Conservation (phyloP, 2,329 filamentous ascomycete genomes). For the Nannizziopsis arthrosporioides region DNA sequence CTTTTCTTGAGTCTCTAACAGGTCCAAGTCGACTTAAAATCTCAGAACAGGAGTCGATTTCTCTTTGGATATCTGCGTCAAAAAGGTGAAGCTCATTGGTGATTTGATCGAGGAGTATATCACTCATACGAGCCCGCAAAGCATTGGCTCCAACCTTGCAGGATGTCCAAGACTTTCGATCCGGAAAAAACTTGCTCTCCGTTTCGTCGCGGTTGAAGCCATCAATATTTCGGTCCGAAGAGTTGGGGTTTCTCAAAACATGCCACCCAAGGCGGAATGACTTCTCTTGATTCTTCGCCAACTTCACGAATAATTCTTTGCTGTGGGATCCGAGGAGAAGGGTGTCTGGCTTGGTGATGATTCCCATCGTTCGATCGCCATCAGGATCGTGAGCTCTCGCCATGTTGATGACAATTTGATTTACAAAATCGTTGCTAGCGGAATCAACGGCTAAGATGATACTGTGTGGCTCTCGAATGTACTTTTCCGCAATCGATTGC, state of each 20-base stretch:
- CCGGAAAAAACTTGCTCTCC: too few species aligned
- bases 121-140: too few species aligned
- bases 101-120: too few species aligned
- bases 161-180: too few species aligned
- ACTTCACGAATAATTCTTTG: conserved; percentile 17
- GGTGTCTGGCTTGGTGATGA: conserved; percentile 25
- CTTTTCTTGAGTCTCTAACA: too few species aligned
- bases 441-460: conserved; percentile 48
- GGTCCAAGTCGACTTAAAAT: too few species aligned
- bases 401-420: conserved; percentile 44
- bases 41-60: too few species aligned
- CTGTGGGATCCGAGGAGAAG: conserved; percentile 18
- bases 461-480: conserved; percentile 46
- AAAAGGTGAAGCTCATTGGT: too few species aligned
- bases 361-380: conserved; percentile 4
- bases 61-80: too few species aligned
- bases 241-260: conserved; percentile 14
- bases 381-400: conserved; percentile 17
- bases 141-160: too few species aligned
- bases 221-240: too few species aligned
- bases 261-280: conserved; percentile 22
- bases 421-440: conserved; percentile 41
- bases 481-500: conserved; percentile 22
- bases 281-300: conserved; percentile 20
- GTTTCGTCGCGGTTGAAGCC: too few species aligned